Base-by-base conservation (phyloP, 139 green algal species). In the Chlorokybus atmophyticus region DNA sequence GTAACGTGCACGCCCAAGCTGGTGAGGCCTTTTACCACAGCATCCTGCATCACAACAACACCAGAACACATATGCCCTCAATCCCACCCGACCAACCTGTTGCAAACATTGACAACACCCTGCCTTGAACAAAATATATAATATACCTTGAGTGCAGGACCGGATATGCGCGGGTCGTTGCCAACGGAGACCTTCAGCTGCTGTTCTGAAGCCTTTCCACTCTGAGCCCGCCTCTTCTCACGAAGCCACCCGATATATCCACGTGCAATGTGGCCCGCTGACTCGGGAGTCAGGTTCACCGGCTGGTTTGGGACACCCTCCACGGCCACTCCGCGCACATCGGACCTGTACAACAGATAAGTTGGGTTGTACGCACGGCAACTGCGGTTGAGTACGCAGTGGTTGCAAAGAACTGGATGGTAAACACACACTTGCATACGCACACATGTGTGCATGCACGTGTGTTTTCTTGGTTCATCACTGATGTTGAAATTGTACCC, bases 301-400 rank as follows among this genome's bases (percentile, higher is more conserved):
- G 67, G 42, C 52, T 87, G 75, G 4, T 70, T 71, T 2, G 67
- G 30, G 2, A 88, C 76, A 79, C 75, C 74, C 32, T 82, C 74
- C 8, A 94, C 66, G 1, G 87, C 83, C 1, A 96, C 74, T 31
- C 88, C 88, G 27, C 88, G 79, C 10, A 96, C 68, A 55, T 96
- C 88, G 6, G 42, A 52, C 14, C 38, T 14, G 38, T 44, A 21
- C 38, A 21, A 14, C 38, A 44, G 38, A n/a, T n/a, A n/a, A n/a
- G n/a, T n/a, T n/a, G n/a, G n/a, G n/a, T n/a, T n/a, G n/a, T n/a
- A n/a, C n/a, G n/a, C n/a, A n/a, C n/a, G n/a, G n/a, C n/a, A n/a
- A n/a, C n/a, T n/a, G n/a, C n/a, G n/a, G n/a, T n/a, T n/a, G n/a
- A n/a, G n/a, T n/a, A n/a, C n/a, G n/a, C n/a, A n/a, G n/a, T n/a